phyloP scores from a whole-genome alignment of 208 protist genomes.

The Trypanosoma theileri region DNA sequence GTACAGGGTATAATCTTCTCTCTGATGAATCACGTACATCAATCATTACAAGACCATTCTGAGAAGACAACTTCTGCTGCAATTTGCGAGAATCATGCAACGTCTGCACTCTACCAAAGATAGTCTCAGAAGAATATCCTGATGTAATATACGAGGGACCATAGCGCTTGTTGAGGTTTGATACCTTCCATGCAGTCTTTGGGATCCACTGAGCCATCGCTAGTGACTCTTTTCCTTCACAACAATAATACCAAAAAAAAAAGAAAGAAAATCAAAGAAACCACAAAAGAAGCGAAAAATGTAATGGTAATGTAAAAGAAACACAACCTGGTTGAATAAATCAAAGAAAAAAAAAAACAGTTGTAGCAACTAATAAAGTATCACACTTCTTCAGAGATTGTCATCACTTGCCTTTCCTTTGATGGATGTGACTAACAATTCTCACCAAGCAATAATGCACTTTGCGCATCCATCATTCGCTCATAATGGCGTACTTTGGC shows the following conservation, averaged over 20 bases:
- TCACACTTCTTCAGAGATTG: too few relatives aligned
- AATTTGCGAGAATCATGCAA: conserved; percentile 8
- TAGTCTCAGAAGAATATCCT: conserved; percentile 26
- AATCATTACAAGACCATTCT: conserved; percentile 48
- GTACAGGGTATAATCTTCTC: conserved; percentile 22
- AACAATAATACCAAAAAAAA: not conserved
- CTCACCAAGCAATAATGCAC: not conserved
- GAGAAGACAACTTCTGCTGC: conserved; percentile 2
- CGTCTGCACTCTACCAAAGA: not conserved
- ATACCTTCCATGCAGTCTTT: conserved; percentile 85
- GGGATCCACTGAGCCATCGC: conserved; percentile 88
- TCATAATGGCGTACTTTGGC: not conserved
- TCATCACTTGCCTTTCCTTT: too few relatives aligned
- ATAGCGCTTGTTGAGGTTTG: conserved; percentile 88
- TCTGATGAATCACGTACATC: conserved; percentile 62
- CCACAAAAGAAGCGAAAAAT: conserved; percentile 5
- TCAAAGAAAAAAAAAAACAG: too few relatives aligned
- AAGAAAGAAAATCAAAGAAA: conserved; percentile 3
- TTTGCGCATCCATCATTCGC: not conserved
- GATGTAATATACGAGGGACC: conserved; percentile 56
- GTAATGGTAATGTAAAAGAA: not conserved
- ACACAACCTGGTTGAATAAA: too few relatives aligned
- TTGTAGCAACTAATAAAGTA: too few relatives aligned
- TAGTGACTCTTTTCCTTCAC: not conserved
- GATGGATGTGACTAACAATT: too few relatives aligned